Percentiles rank a stretch among this genome's conserved stretches.
phyloP scores from a whole-genome alignment of 768 basidiomycete species.

The Solioccasus polychromus region DNA sequence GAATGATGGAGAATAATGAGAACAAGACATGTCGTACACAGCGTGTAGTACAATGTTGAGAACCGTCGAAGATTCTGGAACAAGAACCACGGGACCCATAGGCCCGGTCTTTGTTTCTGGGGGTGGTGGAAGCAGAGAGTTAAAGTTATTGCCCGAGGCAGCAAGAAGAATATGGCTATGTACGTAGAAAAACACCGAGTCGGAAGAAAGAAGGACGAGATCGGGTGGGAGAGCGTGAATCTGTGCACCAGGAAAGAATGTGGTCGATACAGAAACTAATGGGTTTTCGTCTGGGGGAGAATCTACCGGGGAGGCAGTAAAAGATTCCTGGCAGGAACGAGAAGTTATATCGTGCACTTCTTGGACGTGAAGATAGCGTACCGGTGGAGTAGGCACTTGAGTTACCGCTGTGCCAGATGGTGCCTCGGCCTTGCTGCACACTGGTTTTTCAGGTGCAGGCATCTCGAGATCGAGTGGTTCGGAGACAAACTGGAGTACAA shows the following conservation, averaged over 20 bases:
- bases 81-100: slow-evolving; percentile 50
- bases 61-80: slow-evolving; percentile 58
- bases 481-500: slow-evolving; percentile 59
- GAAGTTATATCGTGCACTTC: slow-evolving; percentile 5
- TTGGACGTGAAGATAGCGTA: slow-evolving; percentile 28
- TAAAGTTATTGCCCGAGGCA: slow-evolving; percentile 65
- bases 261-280: slow-evolving; percentile 76
- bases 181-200: slow-evolving; percentile 83
- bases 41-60: slow-evolving; percentile 74
- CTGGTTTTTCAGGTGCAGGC: slow-evolving; percentile 36
- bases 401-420: slow-evolving; percentile 9
- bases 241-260: slow-evolving; percentile 72
- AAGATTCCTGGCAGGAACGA: slow-evolving; percentile 27
- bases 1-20: slow-evolving; percentile 70
- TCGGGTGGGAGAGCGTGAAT: slow-evolving; percentile 57
- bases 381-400: slow-evolving; percentile 68
- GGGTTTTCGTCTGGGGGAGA: slow-evolving; percentile 40
- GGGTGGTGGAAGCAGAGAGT: slow-evolving; percentile 49
- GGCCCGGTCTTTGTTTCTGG: slow-evolving; percentile 39
- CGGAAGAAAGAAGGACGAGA: slow-evolving; percentile 63
- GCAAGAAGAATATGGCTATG: slow-evolving; percentile 57
- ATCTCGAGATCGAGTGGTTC: slow-evolving; percentile 39
- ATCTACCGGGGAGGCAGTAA: slow-evolving; percentile 31
- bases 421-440: slow-evolving; percentile 24
- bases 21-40: slow-evolving; percentile 69